Conservation (phyloP, 768 basidiomycete genomes). For the Mycena albidolilacea region DNA sequence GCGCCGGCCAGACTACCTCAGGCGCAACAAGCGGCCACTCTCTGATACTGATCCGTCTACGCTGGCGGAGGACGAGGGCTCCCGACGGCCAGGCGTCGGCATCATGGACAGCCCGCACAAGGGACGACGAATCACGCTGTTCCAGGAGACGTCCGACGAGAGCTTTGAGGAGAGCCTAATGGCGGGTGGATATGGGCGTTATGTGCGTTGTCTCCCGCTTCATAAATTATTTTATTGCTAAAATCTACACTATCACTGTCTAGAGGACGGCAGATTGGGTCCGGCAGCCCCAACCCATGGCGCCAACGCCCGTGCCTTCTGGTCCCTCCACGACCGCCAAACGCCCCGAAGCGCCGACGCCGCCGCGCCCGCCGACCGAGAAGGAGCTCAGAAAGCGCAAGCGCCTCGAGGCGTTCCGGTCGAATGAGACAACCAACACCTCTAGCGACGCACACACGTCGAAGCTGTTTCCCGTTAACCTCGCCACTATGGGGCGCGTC, state of each 20-base stretch:
- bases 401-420: conserved; percentile 78
- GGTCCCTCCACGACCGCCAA: conserved; percentile 61
- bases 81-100: conserved; percentile 59
- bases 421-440: conserved; percentile 49
- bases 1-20: conserved; percentile 81
- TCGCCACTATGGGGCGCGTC: conserved; percentile 81
- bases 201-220: conserved; percentile 61
- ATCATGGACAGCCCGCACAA: conserved; percentile 80
- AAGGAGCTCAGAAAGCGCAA: conserved; percentile 77
- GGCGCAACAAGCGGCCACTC: conserved; percentile 66
- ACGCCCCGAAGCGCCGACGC: conserved; percentile 56
- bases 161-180: conserved; percentile 89
- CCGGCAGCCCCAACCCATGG: conserved; percentile 67
- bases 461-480: conserved; percentile 71
- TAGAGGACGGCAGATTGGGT: conserved; percentile 76
- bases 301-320: conserved; percentile 54
- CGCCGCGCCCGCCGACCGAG: conserved; percentile 61
- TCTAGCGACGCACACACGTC: conserved; percentile 48
- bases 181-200: conserved; percentile 85
- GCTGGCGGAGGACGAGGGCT: conserved; percentile 52
- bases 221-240: too few species aligned
- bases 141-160: conserved; percentile 87
- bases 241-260: too few species aligned
- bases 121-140: conserved; percentile 80
- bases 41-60: conserved; percentile 58